Evolutionary conservation across 495 filamentous ascomycete genomes (phyloP), one percentile per base, ranked within the genome.

Genomic region (Articulospora tetracladia): DNA sequence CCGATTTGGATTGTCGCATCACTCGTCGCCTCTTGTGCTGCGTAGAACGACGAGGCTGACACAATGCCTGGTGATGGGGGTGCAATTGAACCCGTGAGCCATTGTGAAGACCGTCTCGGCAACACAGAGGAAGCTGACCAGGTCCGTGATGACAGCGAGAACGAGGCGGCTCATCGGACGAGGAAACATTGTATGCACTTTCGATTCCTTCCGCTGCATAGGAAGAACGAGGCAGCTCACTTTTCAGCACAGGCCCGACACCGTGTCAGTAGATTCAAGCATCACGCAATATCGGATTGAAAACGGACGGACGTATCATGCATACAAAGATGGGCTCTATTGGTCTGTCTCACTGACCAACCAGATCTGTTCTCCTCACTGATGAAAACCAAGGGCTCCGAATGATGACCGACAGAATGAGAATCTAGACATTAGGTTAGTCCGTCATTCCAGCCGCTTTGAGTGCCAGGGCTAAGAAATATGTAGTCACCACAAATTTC

Each of bases 401-500:
- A 66, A 62, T 32, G 63, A 66, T 53, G 63, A 66, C 3, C 54
- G 27, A 15, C 63, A 66, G 26, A 66, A 66, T 34, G 63, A 66
- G 15, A 66, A 58, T 48, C 36, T 62, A 2, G 63, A 66, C 46
- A 62, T 66, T 22, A 34, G 34, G 63, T 62, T 25, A 36, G 63
- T 53, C 2, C 17, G 3, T 44, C 8, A 12, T 26, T 51, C 11
- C 13, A 34, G 1, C 12, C 1, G 15, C 32, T 36, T 11, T 12
- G 15, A 17, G 12, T 54, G n/a, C 8, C 32, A 20, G 24, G 15
- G n/a, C 41, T 57, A 20, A 49, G 25, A n/a, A 23, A 2, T 15
- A 36, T 50, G 25, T 8, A 66, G 63, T 6, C 73, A 78, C 57
- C 70, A 77, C 52, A 70, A 76, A 65, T 75, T 71, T 51, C 52